A percentile compares a stretch with the other conserved stretches of the same genome.
phyloP scores from a whole-genome alignment of 768 basidiomycete species.

The Kwoniella pini region DNA sequence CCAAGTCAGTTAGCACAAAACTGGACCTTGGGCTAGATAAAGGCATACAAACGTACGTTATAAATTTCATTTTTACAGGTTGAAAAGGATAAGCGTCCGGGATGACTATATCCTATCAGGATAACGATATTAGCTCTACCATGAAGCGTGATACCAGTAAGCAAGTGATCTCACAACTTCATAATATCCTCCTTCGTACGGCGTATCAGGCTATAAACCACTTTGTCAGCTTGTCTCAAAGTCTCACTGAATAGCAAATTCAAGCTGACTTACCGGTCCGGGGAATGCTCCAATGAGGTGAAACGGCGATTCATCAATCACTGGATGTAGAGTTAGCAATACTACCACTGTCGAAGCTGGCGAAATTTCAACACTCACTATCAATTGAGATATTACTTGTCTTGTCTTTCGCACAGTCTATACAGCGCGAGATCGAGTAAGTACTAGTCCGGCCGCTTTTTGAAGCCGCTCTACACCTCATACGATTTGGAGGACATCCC shows the following conservation, averaged over 20 bases:
- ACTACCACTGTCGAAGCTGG: not conserved
- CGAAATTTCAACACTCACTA: constrained; percentile 33
- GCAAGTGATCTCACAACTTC: constrained; percentile 91
- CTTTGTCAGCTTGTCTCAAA: not conserved
- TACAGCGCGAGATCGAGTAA: not conserved
- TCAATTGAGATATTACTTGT: constrained; percentile 82
- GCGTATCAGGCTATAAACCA: constrained; percentile 65
- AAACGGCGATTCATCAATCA: constrained; percentile 84
- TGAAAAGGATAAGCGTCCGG: constrained; percentile 72
- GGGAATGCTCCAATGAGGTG: constrained; percentile 89
- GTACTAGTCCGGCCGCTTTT: too few species aligned
- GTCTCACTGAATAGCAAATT: not conserved
- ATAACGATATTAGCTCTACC: not conserved
- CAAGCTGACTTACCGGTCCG: constrained; percentile 63
- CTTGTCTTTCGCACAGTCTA: constrained; percentile 97
- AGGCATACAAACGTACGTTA: constrained; percentile 60
- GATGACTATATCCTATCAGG: constrained; percentile 77
- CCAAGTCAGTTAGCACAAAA: not conserved
- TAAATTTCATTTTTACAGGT: constrained; percentile 97
- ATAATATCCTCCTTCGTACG: constrained; percentile 87
- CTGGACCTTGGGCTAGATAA: too few species aligned
- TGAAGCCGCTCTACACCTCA: too few species aligned
- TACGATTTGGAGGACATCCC: too few species aligned
- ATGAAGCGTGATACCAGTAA: constrained; percentile 2
- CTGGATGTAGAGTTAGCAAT: constrained; percentile 40